Percentiles rank a stretch among this genome's conserved stretches.
These are phyloP conservation scores for Xylariaceae sp. DNA, from an alignment of 2,329 filamentous ascomycete genomes.

Conservation along the genomic window DNA sequence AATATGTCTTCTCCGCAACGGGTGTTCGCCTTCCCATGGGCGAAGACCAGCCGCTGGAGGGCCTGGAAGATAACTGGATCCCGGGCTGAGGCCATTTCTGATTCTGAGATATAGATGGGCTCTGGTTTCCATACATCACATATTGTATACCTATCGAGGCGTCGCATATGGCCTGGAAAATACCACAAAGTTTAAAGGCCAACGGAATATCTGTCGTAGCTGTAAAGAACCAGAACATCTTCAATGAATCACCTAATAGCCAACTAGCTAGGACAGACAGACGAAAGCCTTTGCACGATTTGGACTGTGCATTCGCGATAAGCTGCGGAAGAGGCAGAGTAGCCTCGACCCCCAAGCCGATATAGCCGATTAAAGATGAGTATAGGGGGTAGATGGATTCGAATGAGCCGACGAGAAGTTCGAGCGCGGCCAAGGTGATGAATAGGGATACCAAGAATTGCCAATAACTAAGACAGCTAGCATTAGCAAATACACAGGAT, in stretches of 20 bases:
- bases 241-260: slow-evolving; percentile 78
- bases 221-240: slow-evolving; percentile 83
- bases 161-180: slow-evolving; percentile 78
- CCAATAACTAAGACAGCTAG: slow-evolving; percentile 61
- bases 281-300: slow-evolving; percentile 74
- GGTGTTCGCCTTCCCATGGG: slow-evolving; percentile 38
- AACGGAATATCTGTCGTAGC: slow-evolving; percentile 65
- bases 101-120: slow-evolving; percentile 24
- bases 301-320: slow-evolving; percentile 61
- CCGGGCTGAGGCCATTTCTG: slow-evolving; percentile 28
- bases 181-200: slow-evolving; percentile 77
- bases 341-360: slow-evolving; percentile 76
- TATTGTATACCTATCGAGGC: slow-evolving; percentile 71
- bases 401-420: slow-evolving; percentile 62
- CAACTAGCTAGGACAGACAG: slow-evolving; percentile 72
- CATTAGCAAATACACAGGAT: slow-evolving; percentile 21
- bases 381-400: slow-evolving; percentile 60
- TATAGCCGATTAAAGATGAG: slow-evolving; percentile 63
- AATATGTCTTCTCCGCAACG: slow-evolving; percentile 33
- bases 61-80: slow-evolving; percentile 27
- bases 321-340: slow-evolving; percentile 80
- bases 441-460: slow-evolving; percentile 68
- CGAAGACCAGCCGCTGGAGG: slow-evolving; percentile 35
- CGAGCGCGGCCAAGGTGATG: slow-evolving; percentile 55
- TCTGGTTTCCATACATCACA: slow-evolving; percentile 60